phyloP scores from a whole-genome alignment of 495 filamentous ascomycete species.

The Penicillium ochrochloron region DNA sequence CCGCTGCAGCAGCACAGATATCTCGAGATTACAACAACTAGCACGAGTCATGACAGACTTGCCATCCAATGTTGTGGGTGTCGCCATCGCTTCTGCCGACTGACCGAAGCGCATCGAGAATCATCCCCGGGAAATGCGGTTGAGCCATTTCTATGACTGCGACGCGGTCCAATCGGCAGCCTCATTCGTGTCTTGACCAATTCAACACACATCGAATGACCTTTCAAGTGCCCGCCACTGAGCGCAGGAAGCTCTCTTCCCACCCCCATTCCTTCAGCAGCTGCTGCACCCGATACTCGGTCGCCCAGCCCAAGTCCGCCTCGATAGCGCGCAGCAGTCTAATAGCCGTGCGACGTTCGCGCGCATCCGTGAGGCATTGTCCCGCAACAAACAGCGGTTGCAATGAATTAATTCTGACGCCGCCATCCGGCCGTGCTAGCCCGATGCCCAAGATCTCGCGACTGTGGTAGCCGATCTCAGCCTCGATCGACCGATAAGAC shows the following conservation, averaged over 20 bases:
- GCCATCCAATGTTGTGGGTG: neutral
- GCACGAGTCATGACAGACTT: neutral
- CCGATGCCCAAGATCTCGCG: conserved; percentile 63
- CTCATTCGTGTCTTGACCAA: neutral
- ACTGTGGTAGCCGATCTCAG: conserved; percentile 59
- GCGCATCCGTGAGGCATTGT: conserved; percentile 57
- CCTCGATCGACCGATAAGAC: conserved; percentile 57
- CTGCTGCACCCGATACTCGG: conserved; percentile 62
- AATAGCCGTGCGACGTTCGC: conserved; percentile 56
- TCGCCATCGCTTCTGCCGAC: neutral
- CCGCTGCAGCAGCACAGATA: neutral
- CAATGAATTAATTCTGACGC: conserved; percentile 61
- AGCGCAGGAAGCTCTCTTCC: conserved; percentile 34
- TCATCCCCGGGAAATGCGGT: neutral
- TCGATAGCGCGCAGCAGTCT: conserved; percentile 61
- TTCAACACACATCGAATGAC: neutral
- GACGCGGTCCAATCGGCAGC: neutral
- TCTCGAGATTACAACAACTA: neutral
- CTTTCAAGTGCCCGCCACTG: conserved; percentile 18
- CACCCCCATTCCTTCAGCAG: conserved; percentile 62
- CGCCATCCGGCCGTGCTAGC: conserved; percentile 57
- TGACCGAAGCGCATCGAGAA: neutral
- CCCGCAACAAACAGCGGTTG: conserved; percentile 67
- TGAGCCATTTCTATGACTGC: neutral
- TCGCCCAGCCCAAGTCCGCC: conserved; percentile 65